Evolutionary conservation across 495 filamentous ascomycete species (phyloP).

Genomic region (Schizothecium vesticola): DNA sequence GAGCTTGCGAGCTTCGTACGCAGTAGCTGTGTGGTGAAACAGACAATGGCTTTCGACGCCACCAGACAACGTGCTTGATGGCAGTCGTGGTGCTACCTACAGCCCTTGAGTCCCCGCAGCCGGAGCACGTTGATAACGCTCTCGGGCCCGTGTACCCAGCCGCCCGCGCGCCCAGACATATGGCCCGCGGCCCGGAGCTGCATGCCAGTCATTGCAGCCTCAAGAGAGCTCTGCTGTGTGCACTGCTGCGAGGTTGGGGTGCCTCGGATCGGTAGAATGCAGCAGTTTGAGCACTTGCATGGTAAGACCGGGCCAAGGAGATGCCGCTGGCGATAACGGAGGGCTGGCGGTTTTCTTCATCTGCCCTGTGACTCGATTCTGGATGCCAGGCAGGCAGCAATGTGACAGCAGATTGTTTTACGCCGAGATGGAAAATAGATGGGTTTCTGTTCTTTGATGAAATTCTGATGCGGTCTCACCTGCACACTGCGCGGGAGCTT

Average conservation of each 20-base stretch:
- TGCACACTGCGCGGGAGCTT: neutral
- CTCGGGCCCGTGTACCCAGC: neutral
- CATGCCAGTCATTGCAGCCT: neutral
- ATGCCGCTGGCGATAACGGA: conserved; percentile 6
- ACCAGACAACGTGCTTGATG: neutral
- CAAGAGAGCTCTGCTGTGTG: neutral
- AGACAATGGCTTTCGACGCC: neutral
- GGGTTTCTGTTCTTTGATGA: neutral
- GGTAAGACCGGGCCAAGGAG: conserved; percentile 9
- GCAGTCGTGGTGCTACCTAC: neutral
- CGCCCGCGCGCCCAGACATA: neutral
- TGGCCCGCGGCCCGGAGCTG: neutral
- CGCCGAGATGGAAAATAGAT: neutral
- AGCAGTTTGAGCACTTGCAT: neutral
- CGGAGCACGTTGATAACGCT: neutral
- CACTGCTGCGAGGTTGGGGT: neutral
- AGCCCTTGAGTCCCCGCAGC: neutral
- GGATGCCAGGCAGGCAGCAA: neutral
- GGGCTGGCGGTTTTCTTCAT: neutral
- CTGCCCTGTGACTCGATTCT: neutral
- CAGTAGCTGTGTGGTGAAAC: neutral
- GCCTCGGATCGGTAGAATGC: neutral
- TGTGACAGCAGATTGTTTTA: neutral
- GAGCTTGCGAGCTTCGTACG: neutral
- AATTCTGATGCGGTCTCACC: neutral